Evolutionary conservation across 805 yeast genomes (phyloP).

Genomic region (Yamadazyma sp.): DNA sequence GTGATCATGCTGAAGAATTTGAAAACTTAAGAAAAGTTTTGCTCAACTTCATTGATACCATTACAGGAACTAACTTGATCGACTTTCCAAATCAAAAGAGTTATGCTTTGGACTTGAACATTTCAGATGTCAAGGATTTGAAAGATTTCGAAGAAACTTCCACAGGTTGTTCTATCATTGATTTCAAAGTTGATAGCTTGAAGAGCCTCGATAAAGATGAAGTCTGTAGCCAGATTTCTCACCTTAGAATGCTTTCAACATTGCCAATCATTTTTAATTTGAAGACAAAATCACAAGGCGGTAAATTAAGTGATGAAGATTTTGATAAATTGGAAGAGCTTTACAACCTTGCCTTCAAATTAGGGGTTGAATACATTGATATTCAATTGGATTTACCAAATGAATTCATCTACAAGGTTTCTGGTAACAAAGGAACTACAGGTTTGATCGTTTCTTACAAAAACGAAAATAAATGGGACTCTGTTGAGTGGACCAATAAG

Average conservation of each 20-base stretch:
- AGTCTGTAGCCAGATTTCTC: constrained; percentile 72
- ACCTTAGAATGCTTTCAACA: constrained; percentile 58
- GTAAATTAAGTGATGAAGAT: constrained; percentile 65
- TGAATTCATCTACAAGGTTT: constrained; percentile 48
- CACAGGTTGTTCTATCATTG: constrained; percentile 78
- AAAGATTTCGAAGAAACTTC: constrained; percentile 51
- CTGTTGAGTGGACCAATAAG: constrained; percentile 70
- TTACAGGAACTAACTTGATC: constrained; percentile 52
- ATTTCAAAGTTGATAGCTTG: constrained; percentile 75
- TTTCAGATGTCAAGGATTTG: constrained; percentile 51
- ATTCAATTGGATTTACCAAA: constrained; percentile 70
- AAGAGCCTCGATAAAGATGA: constrained; percentile 46
- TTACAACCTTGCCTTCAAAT: constrained; percentile 59
- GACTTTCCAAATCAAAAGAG: constrained; percentile 50
- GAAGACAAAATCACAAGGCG: constrained; percentile 79
- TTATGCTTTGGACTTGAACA: constrained; percentile 70
- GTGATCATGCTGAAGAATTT: constrained; percentile 54
- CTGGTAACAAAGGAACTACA: constrained; percentile 55
- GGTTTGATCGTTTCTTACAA: constrained; percentile 72
- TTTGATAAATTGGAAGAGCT: constrained; percentile 46
- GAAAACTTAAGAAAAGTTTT: constrained; percentile 57
- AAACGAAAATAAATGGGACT: constrained; percentile 62
- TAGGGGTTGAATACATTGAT: constrained; percentile 81
- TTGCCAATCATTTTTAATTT: constrained; percentile 82
- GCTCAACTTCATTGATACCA: constrained; percentile 51